phyloP scores from a whole-genome alignment of 148 eudicot genomes.

The Spergularia bocconei region DNA sequence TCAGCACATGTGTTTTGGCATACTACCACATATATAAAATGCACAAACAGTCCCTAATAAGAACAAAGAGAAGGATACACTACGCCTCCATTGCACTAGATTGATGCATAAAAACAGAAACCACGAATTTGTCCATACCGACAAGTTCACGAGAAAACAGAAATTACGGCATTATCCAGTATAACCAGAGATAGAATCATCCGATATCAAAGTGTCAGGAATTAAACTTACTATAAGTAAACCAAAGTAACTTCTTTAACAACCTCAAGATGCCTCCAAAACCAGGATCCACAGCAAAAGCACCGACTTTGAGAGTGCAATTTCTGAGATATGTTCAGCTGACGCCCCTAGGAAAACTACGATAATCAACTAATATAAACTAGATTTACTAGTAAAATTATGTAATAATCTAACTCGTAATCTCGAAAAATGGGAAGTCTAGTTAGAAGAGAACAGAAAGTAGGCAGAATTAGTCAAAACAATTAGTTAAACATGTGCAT shows the following conservation, averaged over 20 bases:
- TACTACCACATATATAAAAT: background rate
- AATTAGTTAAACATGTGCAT: constrained; percentile 55
- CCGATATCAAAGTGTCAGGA: background rate
- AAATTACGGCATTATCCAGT: background rate
- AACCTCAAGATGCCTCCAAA: background rate
- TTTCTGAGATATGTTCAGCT: background rate
- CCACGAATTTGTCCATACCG: constrained; percentile 7
- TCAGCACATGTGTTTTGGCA: no score
- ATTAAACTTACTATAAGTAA: background rate
- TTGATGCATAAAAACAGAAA: background rate
- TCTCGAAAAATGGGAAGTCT: background rate
- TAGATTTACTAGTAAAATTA: background rate
- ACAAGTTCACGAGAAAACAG: background rate
- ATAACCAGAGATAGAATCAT: background rate
- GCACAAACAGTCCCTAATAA: background rate
- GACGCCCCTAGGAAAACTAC: background rate
- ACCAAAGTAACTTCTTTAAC: background rate
- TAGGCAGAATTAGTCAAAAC: constrained; percentile 36
- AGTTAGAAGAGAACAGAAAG: constrained; percentile 32
- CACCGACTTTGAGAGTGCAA: background rate
- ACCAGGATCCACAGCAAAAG: background rate
- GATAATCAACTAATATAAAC: background rate
- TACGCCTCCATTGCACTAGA: background rate
- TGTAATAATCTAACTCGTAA: background rate
- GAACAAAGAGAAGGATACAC: constrained; percentile 8